Evolutionary conservation across 345 rosid genomes (phyloP).

Genomic region (Populus deltoides): DNA sequence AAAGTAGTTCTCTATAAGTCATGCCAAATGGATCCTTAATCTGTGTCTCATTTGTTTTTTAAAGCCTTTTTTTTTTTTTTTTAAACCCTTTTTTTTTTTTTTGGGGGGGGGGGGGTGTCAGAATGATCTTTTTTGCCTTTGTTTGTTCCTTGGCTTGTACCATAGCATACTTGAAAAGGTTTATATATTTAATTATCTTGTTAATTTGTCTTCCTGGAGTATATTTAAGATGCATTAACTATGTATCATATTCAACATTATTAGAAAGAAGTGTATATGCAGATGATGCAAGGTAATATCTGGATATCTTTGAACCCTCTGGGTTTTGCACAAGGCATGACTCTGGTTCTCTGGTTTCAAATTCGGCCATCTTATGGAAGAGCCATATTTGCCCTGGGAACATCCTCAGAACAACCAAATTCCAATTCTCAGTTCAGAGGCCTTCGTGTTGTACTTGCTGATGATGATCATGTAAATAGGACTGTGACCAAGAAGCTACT

Average conservation of each 20-base stretch:
- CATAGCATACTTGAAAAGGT: background rate
- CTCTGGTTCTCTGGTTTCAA: slow-evolving; percentile 65
- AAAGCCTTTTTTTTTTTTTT: background rate
- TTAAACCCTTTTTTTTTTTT: too few species aligned
- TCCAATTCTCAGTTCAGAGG: slow-evolving; percentile 62
- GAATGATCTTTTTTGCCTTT: background rate
- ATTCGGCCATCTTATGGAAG: slow-evolving; percentile 46
- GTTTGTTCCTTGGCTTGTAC: background rate
- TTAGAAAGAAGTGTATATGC: slow-evolving; percentile 5
- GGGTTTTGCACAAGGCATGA: slow-evolving; percentile 71
- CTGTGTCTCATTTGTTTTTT: background rate
- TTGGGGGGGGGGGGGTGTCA: background rate
- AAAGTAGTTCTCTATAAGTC: background rate
- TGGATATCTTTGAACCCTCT: slow-evolving; percentile 62
- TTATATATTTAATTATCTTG: background rate
- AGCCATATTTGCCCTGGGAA: slow-evolving; percentile 31
- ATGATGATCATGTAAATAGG: slow-evolving; percentile 69
- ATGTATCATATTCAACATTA: background rate
- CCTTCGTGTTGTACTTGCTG: slow-evolving; percentile 62
- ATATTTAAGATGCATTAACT: background rate
- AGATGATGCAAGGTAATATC: slow-evolving; percentile 98
- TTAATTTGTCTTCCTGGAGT: background rate
- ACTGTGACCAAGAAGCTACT: slow-evolving; percentile 76
- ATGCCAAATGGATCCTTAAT: background rate
- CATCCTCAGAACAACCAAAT: slow-evolving; percentile 46